phyloP scores from a whole-genome alignment of 2,329 filamentous ascomycete genomes.

The Trichoderma atrobrunneum region DNA sequence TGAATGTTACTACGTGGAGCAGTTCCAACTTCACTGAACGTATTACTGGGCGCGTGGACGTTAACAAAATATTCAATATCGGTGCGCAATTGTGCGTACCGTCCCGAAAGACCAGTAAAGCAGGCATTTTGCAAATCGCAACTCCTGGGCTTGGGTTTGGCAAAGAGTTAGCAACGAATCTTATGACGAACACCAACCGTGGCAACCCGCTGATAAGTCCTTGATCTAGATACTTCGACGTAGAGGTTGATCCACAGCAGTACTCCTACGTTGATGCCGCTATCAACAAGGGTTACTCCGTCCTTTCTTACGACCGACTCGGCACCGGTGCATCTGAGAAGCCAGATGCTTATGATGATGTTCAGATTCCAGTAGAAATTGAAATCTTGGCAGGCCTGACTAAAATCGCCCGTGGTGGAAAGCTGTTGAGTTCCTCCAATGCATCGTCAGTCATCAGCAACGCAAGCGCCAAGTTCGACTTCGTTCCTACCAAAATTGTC shows the following conservation, averaged over 20 bases:
- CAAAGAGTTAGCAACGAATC: neutral
- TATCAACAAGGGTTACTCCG: slow-evolving; percentile 56
- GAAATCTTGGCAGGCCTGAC: neutral
- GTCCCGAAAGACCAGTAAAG: neutral
- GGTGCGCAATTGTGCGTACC: neutral
- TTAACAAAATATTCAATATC: neutral
- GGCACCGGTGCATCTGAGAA: slow-evolving; percentile 58
- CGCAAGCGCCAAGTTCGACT: too few species aligned
- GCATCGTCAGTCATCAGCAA: too few species aligned
- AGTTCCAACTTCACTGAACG: neutral
- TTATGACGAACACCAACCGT: neutral
- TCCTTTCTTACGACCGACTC: slow-evolving; percentile 59
- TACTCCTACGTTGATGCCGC: slow-evolving; percentile 61
- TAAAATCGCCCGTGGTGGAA: neutral
- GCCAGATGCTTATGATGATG: slow-evolving; percentile 56
- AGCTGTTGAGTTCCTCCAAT: neutral
- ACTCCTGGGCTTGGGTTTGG: neutral
- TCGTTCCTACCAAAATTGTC: too few species aligned
- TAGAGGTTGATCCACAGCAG: slow-evolving; percentile 42
- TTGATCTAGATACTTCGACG: neutral
- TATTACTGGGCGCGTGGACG: neutral
- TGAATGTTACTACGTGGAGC: neutral
- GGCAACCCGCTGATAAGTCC: neutral
- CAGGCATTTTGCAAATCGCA: neutral
- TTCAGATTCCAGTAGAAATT: slow-evolving; percentile 54